A percentile compares a stretch with the other conserved stretches of the same genome.
These are phyloP conservation scores for Cenchrus purpureus DNA, from an alignment of 176 grass and related monocot genomes.

Conservation along the genomic window DNA sequence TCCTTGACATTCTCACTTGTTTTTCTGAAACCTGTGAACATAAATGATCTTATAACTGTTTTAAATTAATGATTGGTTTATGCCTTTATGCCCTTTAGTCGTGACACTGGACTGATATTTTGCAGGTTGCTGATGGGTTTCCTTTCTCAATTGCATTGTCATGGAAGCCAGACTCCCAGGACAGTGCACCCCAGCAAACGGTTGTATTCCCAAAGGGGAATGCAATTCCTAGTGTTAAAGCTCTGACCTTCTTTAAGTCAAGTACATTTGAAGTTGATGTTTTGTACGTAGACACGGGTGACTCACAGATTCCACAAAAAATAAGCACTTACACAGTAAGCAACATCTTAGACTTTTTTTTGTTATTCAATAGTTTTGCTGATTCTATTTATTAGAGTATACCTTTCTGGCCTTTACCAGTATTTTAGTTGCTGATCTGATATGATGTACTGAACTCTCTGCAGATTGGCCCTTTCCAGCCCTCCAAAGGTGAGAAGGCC, in stretches of 20 bases:
- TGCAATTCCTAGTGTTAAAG: conserved; percentile 70
- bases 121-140: conserved; percentile 82
- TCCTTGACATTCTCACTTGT: neutral
- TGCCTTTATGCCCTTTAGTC: neutral
- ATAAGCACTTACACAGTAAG: conserved; percentile 89
- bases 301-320: conserved; percentile 54
- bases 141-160: conserved; percentile 84
- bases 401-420: neutral
- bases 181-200: conserved; percentile 57
- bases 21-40: neutral
- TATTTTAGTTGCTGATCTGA: neutral
- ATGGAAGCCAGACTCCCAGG: conserved; percentile 74
- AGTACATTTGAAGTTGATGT: conserved; percentile 79
- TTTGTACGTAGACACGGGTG: conserved; percentile 54
- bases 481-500: conserved; percentile 66
- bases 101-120: neutral
- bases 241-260: conserved; percentile 71
- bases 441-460: conserved; percentile 12
- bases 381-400: neutral
- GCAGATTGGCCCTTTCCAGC: conserved; percentile 84
- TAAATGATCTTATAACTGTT: neutral
- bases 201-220: conserved; percentile 88
- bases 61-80: neutral
- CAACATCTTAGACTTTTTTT: neutral
- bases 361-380: neutral